Percentiles rank a stretch among this genome's conserved stretches.
Conservation (phyloP, 345 rosid genomes). For the Eucalyptus curtisii region DNA sequence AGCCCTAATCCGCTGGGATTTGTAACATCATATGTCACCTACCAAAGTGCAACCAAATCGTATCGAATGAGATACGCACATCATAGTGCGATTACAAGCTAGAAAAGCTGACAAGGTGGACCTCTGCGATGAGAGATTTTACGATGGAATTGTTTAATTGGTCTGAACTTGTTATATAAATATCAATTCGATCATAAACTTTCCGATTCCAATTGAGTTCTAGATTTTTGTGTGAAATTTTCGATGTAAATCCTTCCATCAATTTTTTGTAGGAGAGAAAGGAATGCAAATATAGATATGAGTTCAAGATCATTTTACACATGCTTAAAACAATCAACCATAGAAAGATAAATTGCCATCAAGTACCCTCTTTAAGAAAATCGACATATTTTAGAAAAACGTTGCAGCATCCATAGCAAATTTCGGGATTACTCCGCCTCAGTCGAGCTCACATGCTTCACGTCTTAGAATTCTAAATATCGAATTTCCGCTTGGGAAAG, state of each 20-base stretch:
- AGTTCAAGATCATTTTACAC: background rate
- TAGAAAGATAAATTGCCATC: background rate
- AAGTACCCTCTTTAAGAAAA: background rate
- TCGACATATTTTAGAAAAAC: background rate
- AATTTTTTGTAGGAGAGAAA: background rate
- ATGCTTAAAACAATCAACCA: background rate
- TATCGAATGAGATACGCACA: background rate
- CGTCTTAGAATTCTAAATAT: background rate
- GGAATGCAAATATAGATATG: background rate
- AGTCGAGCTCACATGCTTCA: background rate
- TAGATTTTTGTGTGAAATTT: background rate
- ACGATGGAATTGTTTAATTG: background rate
- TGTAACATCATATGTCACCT: background rate
- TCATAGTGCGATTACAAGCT: background rate
- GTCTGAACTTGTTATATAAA: fast-evolving
- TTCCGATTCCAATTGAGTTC: background rate
- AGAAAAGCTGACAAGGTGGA: background rate
- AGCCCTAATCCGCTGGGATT: background rate
- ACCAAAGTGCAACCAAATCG: background rate
- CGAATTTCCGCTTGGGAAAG: background rate
- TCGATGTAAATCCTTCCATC: background rate
- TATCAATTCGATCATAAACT: background rate
- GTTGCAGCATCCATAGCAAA: background rate
- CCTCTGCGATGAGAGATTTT: background rate
- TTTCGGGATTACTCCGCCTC: background rate